phyloP scores from a whole-genome alignment of 2,329 filamentous ascomycete genomes.

The Ophiobolus disseminans region DNA sequence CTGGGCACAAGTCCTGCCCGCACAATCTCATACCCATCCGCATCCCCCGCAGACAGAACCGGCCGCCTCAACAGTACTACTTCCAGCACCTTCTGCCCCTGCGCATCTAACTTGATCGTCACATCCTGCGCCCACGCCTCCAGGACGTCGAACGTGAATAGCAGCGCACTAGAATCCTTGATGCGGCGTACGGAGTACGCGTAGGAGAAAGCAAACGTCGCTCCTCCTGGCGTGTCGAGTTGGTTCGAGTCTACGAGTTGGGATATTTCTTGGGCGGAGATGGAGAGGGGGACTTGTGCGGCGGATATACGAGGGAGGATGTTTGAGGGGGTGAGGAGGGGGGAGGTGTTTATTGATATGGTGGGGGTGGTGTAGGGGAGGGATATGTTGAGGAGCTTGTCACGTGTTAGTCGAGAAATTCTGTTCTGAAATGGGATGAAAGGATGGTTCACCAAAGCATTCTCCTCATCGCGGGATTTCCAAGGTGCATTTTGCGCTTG shows the following conservation, averaged over 20 bases:
- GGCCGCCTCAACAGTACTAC: slow-evolving; percentile 36
- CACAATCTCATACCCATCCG: slow-evolving; percentile 34
- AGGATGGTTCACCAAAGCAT: slow-evolving; percentile 31
- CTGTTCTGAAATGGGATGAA: neutral
- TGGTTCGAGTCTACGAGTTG: slow-evolving; percentile 24
- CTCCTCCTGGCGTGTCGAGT: slow-evolving; percentile 31
- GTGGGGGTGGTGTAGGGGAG: slow-evolving; percentile 35
- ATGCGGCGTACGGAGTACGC: slow-evolving; percentile 30
- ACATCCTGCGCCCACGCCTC: slow-evolving; percentile 28
- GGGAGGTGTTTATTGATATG: slow-evolving; percentile 35
- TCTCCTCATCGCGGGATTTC: slow-evolving; percentile 33
- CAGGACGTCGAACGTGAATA: slow-evolving; percentile 42
- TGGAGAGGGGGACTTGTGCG: slow-evolving; percentile 36
- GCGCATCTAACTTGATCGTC: slow-evolving; percentile 19
- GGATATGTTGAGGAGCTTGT: slow-evolving; percentile 40
- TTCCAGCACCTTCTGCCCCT: slow-evolving; percentile 38
- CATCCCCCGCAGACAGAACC: slow-evolving; percentile 29
- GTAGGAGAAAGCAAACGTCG: slow-evolving; percentile 40
- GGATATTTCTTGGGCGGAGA: slow-evolving; percentile 21
- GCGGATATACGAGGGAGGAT: slow-evolving; percentile 36
- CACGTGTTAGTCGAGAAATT: neutral
- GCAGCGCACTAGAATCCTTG: slow-evolving; percentile 20
- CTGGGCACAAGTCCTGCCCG: slow-evolving; percentile 23
- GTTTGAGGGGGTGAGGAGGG: slow-evolving; percentile 24
- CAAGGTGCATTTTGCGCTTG: slow-evolving; percentile 32